phyloP scores from a whole-genome alignment of 257 asterid genomes.

The Salvia rosmarinus region DNA sequence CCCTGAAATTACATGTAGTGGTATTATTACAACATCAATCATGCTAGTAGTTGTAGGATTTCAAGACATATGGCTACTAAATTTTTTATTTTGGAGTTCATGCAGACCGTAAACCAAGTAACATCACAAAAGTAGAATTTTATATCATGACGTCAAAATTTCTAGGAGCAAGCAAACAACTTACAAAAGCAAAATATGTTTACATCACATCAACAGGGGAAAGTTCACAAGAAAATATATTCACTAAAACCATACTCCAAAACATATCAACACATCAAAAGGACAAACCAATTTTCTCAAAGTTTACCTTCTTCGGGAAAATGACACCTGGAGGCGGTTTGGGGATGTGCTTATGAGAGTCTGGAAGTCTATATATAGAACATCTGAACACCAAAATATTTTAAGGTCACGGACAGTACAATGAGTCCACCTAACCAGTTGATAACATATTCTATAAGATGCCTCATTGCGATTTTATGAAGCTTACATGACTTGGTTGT shows the following conservation, averaged over 20 bases:
- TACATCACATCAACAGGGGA: neutral
- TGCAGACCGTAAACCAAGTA: neutral
- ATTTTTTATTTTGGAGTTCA: neutral
- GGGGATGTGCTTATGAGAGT: slow-evolving; percentile 73
- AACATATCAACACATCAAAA: neutral
- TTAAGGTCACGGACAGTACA: slow-evolving; percentile 20
- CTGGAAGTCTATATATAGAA: slow-evolving; percentile 86
- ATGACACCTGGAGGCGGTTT: slow-evolving; percentile 83
- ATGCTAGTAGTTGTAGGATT: neutral
- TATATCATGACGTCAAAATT: neutral
- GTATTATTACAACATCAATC: neutral
- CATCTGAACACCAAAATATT: slow-evolving; percentile 58
- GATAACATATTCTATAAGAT: slow-evolving; percentile 12
- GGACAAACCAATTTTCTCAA: neutral
- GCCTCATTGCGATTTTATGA: slow-evolving; percentile 22
- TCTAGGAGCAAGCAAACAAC: neutral
- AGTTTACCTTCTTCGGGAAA: slow-evolving; percentile 75
- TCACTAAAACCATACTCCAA: slow-evolving; percentile 14
- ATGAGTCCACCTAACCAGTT: slow-evolving; percentile 2
- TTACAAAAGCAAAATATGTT: neutral
- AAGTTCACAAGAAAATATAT: neutral
- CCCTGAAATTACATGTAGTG: neutral
- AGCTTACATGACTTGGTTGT: slow-evolving; percentile 97
- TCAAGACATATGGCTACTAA: neutral
- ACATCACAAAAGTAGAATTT: neutral